Percentiles rank a stretch among this genome's conserved stretches.
Evolutionary conservation across 805 yeast species (phyloP).

Genomic region (Saccharomyces paradoxus): DNA sequence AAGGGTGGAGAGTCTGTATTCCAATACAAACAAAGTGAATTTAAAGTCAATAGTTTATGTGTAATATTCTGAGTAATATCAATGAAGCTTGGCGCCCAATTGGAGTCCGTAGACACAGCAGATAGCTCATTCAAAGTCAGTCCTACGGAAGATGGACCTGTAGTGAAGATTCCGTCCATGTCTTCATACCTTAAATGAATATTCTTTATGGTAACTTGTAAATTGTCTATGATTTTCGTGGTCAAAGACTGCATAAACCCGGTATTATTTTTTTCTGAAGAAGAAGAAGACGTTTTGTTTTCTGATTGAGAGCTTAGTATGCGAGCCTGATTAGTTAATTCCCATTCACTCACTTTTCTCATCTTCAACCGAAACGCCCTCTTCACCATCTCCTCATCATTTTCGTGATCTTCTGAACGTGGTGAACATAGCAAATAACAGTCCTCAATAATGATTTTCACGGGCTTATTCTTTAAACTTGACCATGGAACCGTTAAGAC

Average conservation of each 20-base stretch:
- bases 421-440: conserved; percentile 80
- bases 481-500: conserved; percentile 96
- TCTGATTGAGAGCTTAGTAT: conserved; percentile 14
- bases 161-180: conserved; percentile 54
- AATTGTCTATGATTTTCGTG: conserved; percentile 84
- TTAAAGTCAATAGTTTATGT: conserved; percentile 67
- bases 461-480: conserved; percentile 85
- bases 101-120: conserved; percentile 79
- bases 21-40: conserved; percentile 75
- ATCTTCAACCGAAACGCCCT: conserved; percentile 60
- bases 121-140: conserved; percentile 76
- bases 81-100: conserved; percentile 81
- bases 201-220: conserved; percentile 83
- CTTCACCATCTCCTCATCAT: conserved; percentile 48
- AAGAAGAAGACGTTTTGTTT: conserved; percentile 28
- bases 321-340: conserved; percentile 41
- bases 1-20: conserved; percentile 56
- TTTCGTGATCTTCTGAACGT: conserved; percentile 38
- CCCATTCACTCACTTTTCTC: conserved; percentile 58
- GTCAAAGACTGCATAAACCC: conserved; percentile 79
- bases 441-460: conserved; percentile 77
- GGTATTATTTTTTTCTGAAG: conserved; percentile 46
- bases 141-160: conserved; percentile 74
- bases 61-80: conserved; percentile 59
- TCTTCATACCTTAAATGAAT: conserved; percentile 93